phyloP scores from a whole-genome alignment of 352 stramenopile genomes.

The Phytophthora foliorum region DNA sequence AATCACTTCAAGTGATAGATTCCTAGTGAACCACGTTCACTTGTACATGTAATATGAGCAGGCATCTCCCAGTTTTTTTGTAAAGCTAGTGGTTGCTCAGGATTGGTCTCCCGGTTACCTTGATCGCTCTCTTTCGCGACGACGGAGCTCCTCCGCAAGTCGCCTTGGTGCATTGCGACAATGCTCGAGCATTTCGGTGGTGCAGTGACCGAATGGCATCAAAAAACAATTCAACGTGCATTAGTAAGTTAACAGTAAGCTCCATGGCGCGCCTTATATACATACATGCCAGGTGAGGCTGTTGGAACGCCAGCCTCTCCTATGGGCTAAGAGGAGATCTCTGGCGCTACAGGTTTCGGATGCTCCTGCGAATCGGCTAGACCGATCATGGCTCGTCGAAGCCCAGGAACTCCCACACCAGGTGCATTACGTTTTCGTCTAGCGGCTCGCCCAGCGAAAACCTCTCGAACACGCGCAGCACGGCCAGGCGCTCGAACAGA shows the following conservation, averaged over 20 bases:
- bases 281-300: conserved; percentile 21
- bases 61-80: no score
- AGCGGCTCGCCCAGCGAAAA: conserved; percentile 49
- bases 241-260: conserved; percentile 47
- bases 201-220: no score
- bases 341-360: conserved; percentile 33
- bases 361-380: conserved; percentile 21
- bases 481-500: conserved; percentile 57
- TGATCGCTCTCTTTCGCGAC: no score
- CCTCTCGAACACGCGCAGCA: conserved; percentile 60
- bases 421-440: conserved; percentile 56
- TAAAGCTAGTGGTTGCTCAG: no score
- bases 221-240: conserved; percentile 26
- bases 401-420: conserved; percentile 65
- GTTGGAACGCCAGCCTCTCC: conserved; percentile 4
- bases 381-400: conserved; percentile 50
- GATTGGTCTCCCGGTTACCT: no score
- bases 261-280: conserved; percentile 43
- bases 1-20: no score
- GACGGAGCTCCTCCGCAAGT: no score
- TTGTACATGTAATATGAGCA: no score
- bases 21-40: no score
- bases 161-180: no score
- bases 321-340: conserved; percentile 14
- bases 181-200: no score